Base-by-base conservation (phyloP, 2,329 filamentous ascomycete species). In the Fusarium goolgardi region DNA sequence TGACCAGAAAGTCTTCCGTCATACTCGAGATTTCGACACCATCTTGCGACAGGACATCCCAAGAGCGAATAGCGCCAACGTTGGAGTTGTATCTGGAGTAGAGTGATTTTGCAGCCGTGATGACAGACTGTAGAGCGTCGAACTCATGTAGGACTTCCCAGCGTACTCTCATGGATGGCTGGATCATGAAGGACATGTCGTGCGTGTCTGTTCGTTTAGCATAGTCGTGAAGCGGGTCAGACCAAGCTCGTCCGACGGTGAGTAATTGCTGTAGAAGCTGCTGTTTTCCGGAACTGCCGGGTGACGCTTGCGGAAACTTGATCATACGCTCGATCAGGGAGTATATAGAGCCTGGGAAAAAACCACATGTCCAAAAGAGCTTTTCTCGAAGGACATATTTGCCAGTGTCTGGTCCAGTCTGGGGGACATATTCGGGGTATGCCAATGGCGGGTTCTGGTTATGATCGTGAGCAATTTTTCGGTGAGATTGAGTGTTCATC, bases 141-240 rank as follows among this genome's bases (percentile, higher is more conserved):
- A 63, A 46, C 41, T 82, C 79, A 0, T 78, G 76, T 0, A 79
- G 77, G 8, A 85, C 73, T 37, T 85, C 81, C 81, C 83, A 86
- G 6, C 82, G 78, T 16, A 80, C 80, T 37, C 81, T 81, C 52
- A 84, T 75, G 2, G 81, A 81, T 0, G 84, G 84, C 23, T 83
- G 79, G 5, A 86, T 81, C 67, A 86, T 85, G 65, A 86, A 86
- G 0, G 81, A 83, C 75, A 87, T 80, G 49, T 86, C 84, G 55
- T 86, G 85, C 0, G 84, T 86, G 55, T 85, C 83, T 6, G 78
- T 84, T 6, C 81, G 77, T 75, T 32, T 57, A 23, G 64, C 79
- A 58, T 60, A 68, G 6, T 54, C 52, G 18, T 71, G 78, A 0
- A 83, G 67, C 0, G 79, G 79, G 4, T 73, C 76, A 4, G 77